These are phyloP conservation scores for Fusarium beomiforme DNA, from an alignment of 2,329 filamentous ascomycete species.

Conservation along the genomic window DNA sequence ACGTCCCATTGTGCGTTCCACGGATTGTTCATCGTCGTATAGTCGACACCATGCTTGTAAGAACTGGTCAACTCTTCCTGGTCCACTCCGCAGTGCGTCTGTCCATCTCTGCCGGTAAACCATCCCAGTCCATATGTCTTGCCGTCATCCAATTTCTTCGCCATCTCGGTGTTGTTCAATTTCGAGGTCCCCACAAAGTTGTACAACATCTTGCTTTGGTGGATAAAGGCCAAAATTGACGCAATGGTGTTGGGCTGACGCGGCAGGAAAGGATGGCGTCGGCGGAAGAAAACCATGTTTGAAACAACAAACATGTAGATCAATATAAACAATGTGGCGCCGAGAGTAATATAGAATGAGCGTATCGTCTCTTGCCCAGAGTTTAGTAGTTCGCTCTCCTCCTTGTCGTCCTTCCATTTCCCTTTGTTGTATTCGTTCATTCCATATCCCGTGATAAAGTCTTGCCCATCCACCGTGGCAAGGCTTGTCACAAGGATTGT, in stretches of 20 bases:
- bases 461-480: slow-evolving; percentile 69
- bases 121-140: slow-evolving; percentile 79
- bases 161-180: slow-evolving; percentile 70
- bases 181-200: slow-evolving; percentile 78
- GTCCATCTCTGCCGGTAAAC: slow-evolving; percentile 78
- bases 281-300: slow-evolving; percentile 66
- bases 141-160: slow-evolving; percentile 64
- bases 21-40: slow-evolving; percentile 60
- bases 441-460: slow-evolving; percentile 58
- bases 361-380: slow-evolving; percentile 67
- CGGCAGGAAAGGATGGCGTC: slow-evolving; percentile 77
- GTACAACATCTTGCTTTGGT: slow-evolving; percentile 82
- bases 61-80: slow-evolving; percentile 74
- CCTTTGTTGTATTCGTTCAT: slow-evolving; percentile 6
- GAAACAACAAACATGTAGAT: slow-evolving; percentile 70
- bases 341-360: slow-evolving; percentile 75
- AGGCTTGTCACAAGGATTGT: slow-evolving; percentile 76
- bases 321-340: slow-evolving; percentile 71
- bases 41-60: slow-evolving; percentile 72
- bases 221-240: slow-evolving; percentile 78
- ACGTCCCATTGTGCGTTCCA: slow-evolving; percentile 59
- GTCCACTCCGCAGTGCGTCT: slow-evolving; percentile 80
- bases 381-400: slow-evolving; percentile 50
- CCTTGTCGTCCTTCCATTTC: slow-evolving; percentile 17
- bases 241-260: slow-evolving; percentile 83